Conservation (phyloP, 495 filamentous ascomycete species). For the Aspergillus steynii region DNA sequence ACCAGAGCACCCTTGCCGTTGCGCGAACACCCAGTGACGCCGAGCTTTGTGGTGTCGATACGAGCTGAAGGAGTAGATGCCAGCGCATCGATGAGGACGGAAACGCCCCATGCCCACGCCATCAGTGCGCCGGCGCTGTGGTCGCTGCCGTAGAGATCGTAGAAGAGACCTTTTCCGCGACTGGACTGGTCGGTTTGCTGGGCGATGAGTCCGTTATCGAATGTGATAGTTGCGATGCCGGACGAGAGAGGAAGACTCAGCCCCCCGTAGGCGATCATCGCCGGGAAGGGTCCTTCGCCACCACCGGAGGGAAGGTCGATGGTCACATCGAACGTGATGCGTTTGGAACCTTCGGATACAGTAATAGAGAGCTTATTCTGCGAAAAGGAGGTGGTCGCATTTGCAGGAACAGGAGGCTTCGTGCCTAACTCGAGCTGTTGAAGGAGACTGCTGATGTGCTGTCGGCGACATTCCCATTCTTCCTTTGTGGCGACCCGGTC, state of each 20-base stretch:
- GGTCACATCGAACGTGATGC: conserved; percentile 7
- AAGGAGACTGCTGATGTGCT: conserved; percentile 8
- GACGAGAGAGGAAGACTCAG: conserved; percentile 9
- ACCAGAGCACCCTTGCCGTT: conserved; percentile 16
- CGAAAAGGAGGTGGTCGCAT: not conserved
- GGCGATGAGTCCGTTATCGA: conserved; percentile 9
- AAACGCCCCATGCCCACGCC: conserved; percentile 14
- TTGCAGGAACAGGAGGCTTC: conserved; percentile 2
- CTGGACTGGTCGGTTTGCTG: conserved; percentile 1
- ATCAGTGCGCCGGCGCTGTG: conserved; percentile 12
- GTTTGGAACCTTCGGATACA: not conserved
- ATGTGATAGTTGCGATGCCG: conserved; percentile 13
- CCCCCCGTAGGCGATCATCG: conserved; percentile 13
- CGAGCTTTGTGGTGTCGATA: conserved; percentile 7
- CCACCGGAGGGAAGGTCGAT: conserved; percentile 1
- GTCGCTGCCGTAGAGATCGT: conserved; percentile 12
- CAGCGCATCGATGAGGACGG: conserved; percentile 3
- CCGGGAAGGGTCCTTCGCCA: conserved; percentile 7
- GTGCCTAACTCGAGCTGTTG: conserved; percentile 10
- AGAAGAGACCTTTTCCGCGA: conserved; percentile 12
- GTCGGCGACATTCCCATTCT: conserved; percentile 11
- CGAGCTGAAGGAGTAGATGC: conserved; percentile 10
- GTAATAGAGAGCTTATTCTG: conserved; percentile 4
- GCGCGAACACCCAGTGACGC: conserved; percentile 14
- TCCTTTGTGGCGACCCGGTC: conserved; percentile 1